A percentile compares a stretch with the other conserved stretches of the same genome.
Evolutionary conservation across 2,329 filamentous ascomycete species (phyloP).

Genomic region (Davidsoniella eucalypti): DNA sequence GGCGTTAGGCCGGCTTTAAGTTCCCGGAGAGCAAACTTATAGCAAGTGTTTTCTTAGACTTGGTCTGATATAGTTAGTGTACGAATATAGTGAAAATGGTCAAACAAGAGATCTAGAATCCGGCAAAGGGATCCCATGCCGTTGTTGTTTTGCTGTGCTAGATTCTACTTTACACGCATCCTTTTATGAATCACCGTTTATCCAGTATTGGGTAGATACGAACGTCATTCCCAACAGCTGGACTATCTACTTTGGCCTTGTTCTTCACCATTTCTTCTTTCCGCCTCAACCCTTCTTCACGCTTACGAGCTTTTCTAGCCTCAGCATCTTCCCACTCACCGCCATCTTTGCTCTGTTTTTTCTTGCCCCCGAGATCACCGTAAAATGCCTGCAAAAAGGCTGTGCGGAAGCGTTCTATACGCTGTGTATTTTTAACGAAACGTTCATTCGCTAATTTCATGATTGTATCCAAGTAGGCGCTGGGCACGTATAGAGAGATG

Average conservation of each 20-base stretch:
- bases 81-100: conserved; percentile 5
- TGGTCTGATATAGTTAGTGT: background rate
- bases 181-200: too few relatives aligned
- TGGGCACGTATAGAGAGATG: conserved; percentile 37
- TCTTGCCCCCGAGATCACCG: conserved; percentile 16
- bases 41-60: too few relatives aligned
- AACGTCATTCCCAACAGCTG: too few relatives aligned
- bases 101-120: background rate
- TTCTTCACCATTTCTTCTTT: conserved; percentile 6
- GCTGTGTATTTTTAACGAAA: conserved; percentile 50
- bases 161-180: too few relatives aligned
- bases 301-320: conserved; percentile 36
- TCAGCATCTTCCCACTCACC: conserved; percentile 38
- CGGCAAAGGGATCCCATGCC: too few relatives aligned
- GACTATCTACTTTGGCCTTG: too few relatives aligned
- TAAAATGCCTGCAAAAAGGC: conserved; percentile 23
- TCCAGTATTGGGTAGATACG: too few relatives aligned
- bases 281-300: conserved; percentile 38
- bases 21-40: too few relatives aligned
- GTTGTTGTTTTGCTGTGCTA: too few relatives aligned
- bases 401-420: conserved; percentile 47
- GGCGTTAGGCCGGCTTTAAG: too few relatives aligned
- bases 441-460: conserved; percentile 57
- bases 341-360: conserved; percentile 16
- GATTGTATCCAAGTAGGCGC: conserved; percentile 50